phyloP scores from a whole-genome alignment of 2,329 filamentous ascomycete species.

The Metarhizium rileyi region DNA sequence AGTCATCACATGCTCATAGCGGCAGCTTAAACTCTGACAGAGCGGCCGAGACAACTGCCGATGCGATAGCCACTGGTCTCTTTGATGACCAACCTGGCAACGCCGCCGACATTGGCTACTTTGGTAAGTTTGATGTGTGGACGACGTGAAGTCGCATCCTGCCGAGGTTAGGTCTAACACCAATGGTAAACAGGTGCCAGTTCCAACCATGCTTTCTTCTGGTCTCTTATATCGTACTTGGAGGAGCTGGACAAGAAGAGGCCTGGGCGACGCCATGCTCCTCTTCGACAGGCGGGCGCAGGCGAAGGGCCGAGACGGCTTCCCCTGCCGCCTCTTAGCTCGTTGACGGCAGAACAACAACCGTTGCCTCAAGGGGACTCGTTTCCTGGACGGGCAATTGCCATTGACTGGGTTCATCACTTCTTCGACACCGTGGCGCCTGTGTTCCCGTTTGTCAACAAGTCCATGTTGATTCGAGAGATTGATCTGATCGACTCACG shows the following conservation, averaged over 20 bases:
- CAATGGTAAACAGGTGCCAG: conserved; percentile 15
- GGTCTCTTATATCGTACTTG: conserved; percentile 16
- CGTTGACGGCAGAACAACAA: not conserved
- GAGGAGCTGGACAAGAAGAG: conserved; percentile 14
- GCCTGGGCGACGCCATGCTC: conserved; percentile 7
- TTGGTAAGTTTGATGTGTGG: conserved; percentile 10
- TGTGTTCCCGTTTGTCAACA: conserved; percentile 16
- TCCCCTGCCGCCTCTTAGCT: conserved; percentile 1
- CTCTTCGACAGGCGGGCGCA: not conserved
- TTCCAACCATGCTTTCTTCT: conserved; percentile 21
- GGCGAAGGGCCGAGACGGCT: not conserved
- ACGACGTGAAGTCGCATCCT: not conserved
- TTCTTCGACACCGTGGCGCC: conserved; percentile 21
- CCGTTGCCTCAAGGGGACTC: conserved; percentile 1
- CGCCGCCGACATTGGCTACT: conserved; percentile 17
- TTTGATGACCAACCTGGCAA: conserved; percentile 17
- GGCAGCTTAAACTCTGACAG: conserved; percentile 2
- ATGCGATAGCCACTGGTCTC: conserved; percentile 17
- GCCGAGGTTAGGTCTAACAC: too few relatives aligned
- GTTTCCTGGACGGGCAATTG: conserved; percentile 10
- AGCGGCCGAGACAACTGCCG: conserved; percentile 15
- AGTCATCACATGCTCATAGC: not conserved
- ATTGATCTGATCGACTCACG: conserved; percentile 10
- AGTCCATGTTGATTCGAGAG: conserved; percentile 12
- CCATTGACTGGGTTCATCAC: conserved; percentile 13